Conservation (phyloP, 2,329 filamentous ascomycete genomes). For the Neonectria faginata region DNA sequence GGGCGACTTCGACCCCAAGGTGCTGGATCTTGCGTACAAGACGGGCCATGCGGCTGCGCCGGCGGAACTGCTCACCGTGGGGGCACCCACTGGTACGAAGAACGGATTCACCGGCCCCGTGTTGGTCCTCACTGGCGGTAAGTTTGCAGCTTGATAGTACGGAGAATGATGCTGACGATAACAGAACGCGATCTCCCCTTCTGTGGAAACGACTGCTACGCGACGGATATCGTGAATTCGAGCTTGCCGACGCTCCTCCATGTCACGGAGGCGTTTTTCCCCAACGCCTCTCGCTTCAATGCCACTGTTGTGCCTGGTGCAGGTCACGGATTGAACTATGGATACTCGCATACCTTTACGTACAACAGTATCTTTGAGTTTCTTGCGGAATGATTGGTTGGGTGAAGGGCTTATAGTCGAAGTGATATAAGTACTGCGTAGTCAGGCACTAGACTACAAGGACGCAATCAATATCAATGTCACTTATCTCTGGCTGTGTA, state of each 20-base stretch:
- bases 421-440: neutral
- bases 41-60: constrained; percentile 67
- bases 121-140: constrained; percentile 68
- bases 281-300: constrained; percentile 61
- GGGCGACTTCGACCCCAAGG: constrained; percentile 64
- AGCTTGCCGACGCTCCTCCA: constrained; percentile 57
- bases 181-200: constrained; percentile 64
- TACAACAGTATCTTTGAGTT: constrained; percentile 55
- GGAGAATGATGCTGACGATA: constrained; percentile 26
- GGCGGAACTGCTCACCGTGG: constrained; percentile 70
- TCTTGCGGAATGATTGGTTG: constrained; percentile 38
- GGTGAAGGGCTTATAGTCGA: too few species aligned
- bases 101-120: constrained; percentile 65
- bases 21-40: constrained; percentile 59
- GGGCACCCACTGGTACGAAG: constrained; percentile 47
- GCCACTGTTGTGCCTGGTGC: constrained; percentile 65
- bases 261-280: constrained; percentile 55
- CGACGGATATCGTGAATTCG: constrained; percentile 53
- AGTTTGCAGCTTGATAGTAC: constrained; percentile 28
- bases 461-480: neutral
- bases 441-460: neutral
- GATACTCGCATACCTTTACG: constrained; percentile 49
- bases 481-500: neutral
- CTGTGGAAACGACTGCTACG: constrained; percentile 71
- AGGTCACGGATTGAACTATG: constrained; percentile 64